These are phyloP conservation scores for Hanseniaspora guilliermondii DNA, from an alignment of 805 yeast genomes.

Conservation along the genomic window DNA sequence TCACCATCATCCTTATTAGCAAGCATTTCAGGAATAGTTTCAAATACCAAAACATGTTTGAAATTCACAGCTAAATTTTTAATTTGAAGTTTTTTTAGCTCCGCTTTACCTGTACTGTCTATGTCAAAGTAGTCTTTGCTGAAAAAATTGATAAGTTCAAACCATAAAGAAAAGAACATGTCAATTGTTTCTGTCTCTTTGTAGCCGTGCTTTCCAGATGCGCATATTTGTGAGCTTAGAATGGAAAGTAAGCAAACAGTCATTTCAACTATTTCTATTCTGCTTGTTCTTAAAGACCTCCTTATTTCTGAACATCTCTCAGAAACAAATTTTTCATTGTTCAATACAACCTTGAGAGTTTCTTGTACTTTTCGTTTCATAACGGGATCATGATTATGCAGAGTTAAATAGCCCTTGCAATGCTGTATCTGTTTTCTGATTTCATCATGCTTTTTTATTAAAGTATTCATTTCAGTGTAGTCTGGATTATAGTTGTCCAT, in stretches of 20 bases:
- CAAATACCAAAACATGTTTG: background rate
- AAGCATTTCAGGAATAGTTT: background rate
- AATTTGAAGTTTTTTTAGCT: background rate
- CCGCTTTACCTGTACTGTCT: background rate
- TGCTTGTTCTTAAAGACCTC: background rate
- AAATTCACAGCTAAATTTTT: background rate
- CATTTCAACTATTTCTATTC: background rate
- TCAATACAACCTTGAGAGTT: background rate
- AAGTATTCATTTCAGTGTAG: background rate
- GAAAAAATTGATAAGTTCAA: conserved; percentile 5
- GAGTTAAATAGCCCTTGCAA: background rate
- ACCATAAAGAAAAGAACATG: conserved; percentile 10
- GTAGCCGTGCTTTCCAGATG: background rate
- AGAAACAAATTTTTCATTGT: background rate
- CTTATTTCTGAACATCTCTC: conserved; percentile 2
- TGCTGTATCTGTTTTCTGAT: background rate
- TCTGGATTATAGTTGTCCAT: background rate
- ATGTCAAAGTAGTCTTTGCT: conserved; percentile 3
- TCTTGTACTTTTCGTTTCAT: background rate
- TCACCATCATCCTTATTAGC: background rate
- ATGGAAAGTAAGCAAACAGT: background rate
- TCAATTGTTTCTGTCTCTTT: conserved; percentile 2
- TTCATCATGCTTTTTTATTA: background rate
- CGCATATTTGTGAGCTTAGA: background rate
- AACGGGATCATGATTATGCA: background rate